Evolutionary conservation across 2,329 filamentous ascomycete species (phyloP).

Genomic region (Hypoxylon sp.): DNA sequence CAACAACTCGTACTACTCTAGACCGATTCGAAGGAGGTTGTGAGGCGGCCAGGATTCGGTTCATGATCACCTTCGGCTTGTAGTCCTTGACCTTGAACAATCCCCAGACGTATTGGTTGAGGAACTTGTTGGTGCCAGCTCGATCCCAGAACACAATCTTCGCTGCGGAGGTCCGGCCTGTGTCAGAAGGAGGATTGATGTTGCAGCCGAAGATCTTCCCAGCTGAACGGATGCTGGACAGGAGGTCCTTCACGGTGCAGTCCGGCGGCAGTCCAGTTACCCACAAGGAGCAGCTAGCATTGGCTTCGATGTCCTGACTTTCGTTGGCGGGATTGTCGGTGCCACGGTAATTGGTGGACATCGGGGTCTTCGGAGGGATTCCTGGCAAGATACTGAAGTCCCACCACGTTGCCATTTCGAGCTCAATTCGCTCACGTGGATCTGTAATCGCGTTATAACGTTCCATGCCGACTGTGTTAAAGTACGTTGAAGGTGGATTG

Average conservation of each 20-base stretch:
- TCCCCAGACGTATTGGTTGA: neutral
- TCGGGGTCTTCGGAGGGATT: neutral
- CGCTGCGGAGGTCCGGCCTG: constrained; percentile 4
- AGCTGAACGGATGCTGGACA: neutral
- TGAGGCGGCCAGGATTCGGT: constrained; percentile 1
- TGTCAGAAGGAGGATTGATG: neutral
- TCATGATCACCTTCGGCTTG: neutral
- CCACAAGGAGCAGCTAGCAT: neutral
- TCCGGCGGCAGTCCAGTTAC: neutral
- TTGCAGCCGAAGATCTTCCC: constrained; percentile 17
- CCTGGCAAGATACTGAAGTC: neutral
- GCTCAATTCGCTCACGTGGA: neutral
- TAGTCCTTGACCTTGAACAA: neutral
- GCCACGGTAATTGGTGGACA: neutral
- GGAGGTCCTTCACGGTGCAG: neutral
- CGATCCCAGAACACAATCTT: constrained; percentile 22
- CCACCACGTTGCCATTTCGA: neutral
- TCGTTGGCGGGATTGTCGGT: neutral
- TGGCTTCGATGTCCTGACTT: neutral
- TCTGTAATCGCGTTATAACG: neutral
- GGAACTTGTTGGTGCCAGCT: neutral
- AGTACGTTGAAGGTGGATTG: neutral
- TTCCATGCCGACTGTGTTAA: neutral
- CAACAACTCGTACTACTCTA: constrained; percentile 12
- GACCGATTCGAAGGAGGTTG: constrained; percentile 2